Evolutionary conservation across 2,329 filamentous ascomycete genomes (phyloP).

Genomic region (Fonsecaea erecta): DNA sequence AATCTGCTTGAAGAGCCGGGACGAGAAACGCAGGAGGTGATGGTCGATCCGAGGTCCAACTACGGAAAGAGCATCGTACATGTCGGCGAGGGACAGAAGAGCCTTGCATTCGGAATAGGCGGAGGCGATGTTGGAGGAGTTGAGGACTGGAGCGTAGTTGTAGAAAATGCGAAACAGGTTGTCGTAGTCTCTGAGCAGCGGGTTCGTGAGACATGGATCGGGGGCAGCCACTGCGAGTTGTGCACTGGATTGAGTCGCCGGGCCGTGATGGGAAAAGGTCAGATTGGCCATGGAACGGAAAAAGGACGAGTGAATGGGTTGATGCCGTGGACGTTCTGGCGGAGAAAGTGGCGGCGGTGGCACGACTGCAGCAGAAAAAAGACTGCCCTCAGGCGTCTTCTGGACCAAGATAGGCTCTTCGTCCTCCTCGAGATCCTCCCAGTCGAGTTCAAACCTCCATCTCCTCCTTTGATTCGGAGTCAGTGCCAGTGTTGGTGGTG

Average conservation of each 20-base stretch:
- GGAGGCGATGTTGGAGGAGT: slow-evolving; percentile 85
- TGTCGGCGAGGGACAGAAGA: slow-evolving; percentile 84
- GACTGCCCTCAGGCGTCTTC: slow-evolving; percentile 50
- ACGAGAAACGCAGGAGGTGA: slow-evolving; percentile 89
- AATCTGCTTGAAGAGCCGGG: slow-evolving; percentile 91
- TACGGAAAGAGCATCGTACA: slow-evolving; percentile 87
- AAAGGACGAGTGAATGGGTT: slow-evolving; percentile 67
- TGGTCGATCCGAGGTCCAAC: slow-evolving; percentile 91
- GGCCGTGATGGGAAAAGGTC: slow-evolving; percentile 49
- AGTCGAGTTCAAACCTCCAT: slow-evolving; percentile 89
- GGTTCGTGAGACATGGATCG: slow-evolving; percentile 66
- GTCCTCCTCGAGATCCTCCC: slow-evolving; percentile 67
- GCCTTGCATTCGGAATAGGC: slow-evolving; percentile 95
- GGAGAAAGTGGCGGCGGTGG: slow-evolving; percentile 47
- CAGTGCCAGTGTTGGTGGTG: slow-evolving; percentile 32
- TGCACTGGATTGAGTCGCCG: slow-evolving; percentile 58
- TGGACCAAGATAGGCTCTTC: slow-evolving; percentile 86
- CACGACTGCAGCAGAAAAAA: slow-evolving; percentile 12
- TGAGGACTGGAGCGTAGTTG: slow-evolving; percentile 82
- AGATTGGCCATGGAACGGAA: slow-evolving; percentile 89
- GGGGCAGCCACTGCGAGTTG: slow-evolving; percentile 57
- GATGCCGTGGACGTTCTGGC: slow-evolving; percentile 63
- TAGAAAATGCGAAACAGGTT: slow-evolving; percentile 96
- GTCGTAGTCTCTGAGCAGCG: slow-evolving; percentile 88
- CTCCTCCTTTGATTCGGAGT: slow-evolving; percentile 58